Conservation (phyloP, 2,329 filamentous ascomycete genomes). For the Hymenoscyphus albidus region DNA sequence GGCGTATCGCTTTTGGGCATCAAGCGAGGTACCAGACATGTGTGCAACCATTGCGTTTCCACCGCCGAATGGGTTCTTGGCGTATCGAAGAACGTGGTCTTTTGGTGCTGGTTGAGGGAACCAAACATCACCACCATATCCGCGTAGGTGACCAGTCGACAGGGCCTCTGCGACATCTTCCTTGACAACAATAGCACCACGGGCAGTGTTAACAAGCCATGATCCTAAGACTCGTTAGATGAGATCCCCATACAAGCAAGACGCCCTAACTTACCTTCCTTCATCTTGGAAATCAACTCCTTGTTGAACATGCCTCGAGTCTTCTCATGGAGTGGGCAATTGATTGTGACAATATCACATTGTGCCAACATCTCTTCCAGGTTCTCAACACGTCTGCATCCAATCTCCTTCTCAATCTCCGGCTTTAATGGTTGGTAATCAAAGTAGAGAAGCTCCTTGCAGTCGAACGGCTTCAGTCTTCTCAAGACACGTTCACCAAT, state of each 20-base stretch:
- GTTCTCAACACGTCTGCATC: constrained; percentile 79
- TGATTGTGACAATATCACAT: constrained; percentile 98
- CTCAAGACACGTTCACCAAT: constrained; percentile 97
- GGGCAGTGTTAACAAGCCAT: constrained; percentile 98
- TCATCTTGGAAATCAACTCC: constrained; percentile 98
- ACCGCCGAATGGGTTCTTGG: constrained; percentile 91
- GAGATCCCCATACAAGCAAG: constrained; percentile 45
- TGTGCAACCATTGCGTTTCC: constrained; percentile 99
- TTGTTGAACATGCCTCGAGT: constrained; percentile 97
- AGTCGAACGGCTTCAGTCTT: constrained; percentile 95
- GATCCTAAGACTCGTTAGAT: constrained; percentile 56
- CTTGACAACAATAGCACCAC: constrained; percentile 98
- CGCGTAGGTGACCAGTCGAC: constrained; percentile 84
- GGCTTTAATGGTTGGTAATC: constrained; percentile 93
- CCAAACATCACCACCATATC: constrained; percentile 89
- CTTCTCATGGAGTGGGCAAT: constrained; percentile 99
- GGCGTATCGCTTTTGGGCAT: constrained; percentile 91
- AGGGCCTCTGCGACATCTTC: constrained; percentile 95
- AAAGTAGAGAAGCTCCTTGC: constrained; percentile 99
- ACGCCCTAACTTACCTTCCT: constrained; percentile 83
- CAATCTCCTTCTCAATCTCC: constrained; percentile 92
- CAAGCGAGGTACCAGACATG: constrained; percentile 98
- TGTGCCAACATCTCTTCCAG: constrained; percentile 92
- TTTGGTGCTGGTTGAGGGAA: constrained; percentile 87
- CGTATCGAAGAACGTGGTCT: constrained; percentile 89